A percentile compares a stretch with the other conserved stretches of the same genome.
Evolutionary conservation across 345 rosid genomes (phyloP).

Genomic region (Zanthoxylum bungeanum): DNA sequence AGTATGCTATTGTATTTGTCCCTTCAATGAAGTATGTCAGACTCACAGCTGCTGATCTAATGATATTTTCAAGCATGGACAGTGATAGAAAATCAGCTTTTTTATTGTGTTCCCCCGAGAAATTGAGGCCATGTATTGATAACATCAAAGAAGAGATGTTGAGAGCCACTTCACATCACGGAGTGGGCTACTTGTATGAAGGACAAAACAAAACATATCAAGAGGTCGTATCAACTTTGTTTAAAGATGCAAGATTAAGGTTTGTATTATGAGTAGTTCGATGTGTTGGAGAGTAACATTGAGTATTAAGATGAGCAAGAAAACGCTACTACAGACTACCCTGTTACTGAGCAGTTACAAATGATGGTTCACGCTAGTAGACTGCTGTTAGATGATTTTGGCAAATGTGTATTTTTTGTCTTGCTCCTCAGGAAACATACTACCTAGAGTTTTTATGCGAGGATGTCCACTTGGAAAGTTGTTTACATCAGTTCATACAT

Average conservation of each 20-base stretch:
- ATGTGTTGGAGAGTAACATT: constrained; percentile 89
- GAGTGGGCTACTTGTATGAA: constrained; percentile 93
- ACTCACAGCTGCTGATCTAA: constrained; percentile 83
- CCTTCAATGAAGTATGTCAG: constrained; percentile 90
- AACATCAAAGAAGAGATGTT: constrained; percentile 63
- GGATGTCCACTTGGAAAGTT: constrained; percentile 91
- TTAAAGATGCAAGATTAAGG: constrained; percentile 88
- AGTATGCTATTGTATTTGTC: constrained; percentile 86
- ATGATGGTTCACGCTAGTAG: constrained; percentile 98
- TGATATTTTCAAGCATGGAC: constrained; percentile 76
- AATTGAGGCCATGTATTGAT: constrained; percentile 55
- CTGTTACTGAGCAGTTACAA: constrained; percentile 83
- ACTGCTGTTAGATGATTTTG: constrained; percentile 81
- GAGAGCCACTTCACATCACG: constrained; percentile 61
- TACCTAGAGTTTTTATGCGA: constrained; percentile 89
- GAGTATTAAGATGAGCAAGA: constrained; percentile 85
- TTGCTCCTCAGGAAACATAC: constrained; percentile 84
- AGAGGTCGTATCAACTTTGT: constrained; percentile 72
- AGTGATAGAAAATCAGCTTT: constrained; percentile 54
- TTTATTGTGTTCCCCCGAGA: constrained; percentile 50
- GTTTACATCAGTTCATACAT: no score
- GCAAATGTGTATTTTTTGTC: constrained; percentile 87
- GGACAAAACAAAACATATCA: constrained; percentile 79
- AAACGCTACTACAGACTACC: constrained; percentile 84
- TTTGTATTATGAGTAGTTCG: constrained; percentile 91